Evolutionary conservation across 148 eudicot species (phyloP).

Genomic region (Fagopyrum esculentum): DNA sequence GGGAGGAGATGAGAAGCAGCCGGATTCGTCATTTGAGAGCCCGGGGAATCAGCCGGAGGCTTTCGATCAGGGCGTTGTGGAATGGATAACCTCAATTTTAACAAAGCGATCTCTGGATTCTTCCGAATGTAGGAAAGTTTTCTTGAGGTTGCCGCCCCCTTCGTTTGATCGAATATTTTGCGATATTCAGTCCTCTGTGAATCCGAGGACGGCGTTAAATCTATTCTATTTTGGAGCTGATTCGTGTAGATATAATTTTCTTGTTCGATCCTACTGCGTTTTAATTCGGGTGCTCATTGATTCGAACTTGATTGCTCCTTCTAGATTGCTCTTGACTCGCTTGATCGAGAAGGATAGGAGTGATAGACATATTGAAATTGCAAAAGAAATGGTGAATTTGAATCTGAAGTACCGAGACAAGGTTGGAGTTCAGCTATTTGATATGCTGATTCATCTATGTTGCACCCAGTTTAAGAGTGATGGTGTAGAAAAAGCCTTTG

Average conservation of each 20-base stretch:
- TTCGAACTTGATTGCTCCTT: conserved; percentile 39
- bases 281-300: conserved; percentile 62
- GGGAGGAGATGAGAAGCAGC: not conserved
- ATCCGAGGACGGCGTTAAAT: conserved; percentile 46
- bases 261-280: conserved; percentile 59
- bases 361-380: conserved; percentile 59
- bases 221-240: conserved; percentile 51
- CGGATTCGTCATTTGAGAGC: conserved; percentile 13
- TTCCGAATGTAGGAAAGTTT: conserved; percentile 48
- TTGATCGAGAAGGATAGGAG: conserved; percentile 36
- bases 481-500: conserved; percentile 41
- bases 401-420: conserved; percentile 20
- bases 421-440: conserved; percentile 34
- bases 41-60: conserved; percentile 18
- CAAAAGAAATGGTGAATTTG: conserved; percentile 41
- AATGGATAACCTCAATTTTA: conserved; percentile 49
- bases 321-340: conserved; percentile 61
- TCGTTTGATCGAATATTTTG: conserved; percentile 54
- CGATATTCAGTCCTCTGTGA: conserved; percentile 28
- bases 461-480: conserved; percentile 41
- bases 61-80: conserved; percentile 31
- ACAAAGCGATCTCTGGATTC: conserved; percentile 46
- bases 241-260: conserved; percentile 43
- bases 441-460: conserved; percentile 72
- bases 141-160: conserved; percentile 40